phyloP scores from a whole-genome alignment of 805 yeast species.

The Candida corydali region DNA sequence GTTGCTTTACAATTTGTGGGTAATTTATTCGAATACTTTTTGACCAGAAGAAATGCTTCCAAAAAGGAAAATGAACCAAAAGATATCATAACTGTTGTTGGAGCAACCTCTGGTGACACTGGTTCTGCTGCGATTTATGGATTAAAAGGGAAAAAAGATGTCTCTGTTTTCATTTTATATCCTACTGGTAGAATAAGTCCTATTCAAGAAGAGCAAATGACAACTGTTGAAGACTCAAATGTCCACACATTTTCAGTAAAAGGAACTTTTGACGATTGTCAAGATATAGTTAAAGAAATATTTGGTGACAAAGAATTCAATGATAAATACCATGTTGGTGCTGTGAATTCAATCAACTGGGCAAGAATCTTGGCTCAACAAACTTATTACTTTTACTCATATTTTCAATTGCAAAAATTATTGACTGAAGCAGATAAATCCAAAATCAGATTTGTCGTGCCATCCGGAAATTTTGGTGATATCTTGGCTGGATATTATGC shows the following conservation, averaged over 20 bases:
- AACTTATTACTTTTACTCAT: constrained; percentile 92
- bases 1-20: constrained; percentile 98
- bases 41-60: constrained; percentile 64
- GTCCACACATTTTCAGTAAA: constrained; percentile 93
- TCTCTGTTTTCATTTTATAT: constrained; percentile 92
- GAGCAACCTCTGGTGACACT: constrained; percentile 99
- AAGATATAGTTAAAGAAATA: constrained; percentile 88
- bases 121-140: constrained; percentile 99
- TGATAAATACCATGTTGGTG: constrained; percentile 88
- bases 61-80: constrained; percentile 51
- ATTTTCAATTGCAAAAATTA: constrained; percentile 59
- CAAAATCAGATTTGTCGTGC: constrained; percentile 82
- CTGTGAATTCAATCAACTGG: constrained; percentile 98
- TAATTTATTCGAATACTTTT: constrained; percentile 89
- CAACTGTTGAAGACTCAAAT: constrained; percentile 87
- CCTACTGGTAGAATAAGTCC: constrained; percentile 98
- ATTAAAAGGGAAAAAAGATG: constrained; percentile 92
- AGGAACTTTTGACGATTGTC: constrained; percentile 98
- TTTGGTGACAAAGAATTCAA: constrained; percentile 90
- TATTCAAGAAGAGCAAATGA: constrained; percentile 97
- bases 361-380: constrained; percentile 97
- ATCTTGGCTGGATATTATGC: constrained; percentile 96
- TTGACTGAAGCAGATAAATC: constrained; percentile 15
- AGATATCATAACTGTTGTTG: constrained; percentile 90
- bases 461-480: constrained; percentile 98